Evolutionary conservation across 768 basidiomycete genomes (phyloP), one percentile per base, ranked within the genome.

Genomic region (Terana coerulea): DNA sequence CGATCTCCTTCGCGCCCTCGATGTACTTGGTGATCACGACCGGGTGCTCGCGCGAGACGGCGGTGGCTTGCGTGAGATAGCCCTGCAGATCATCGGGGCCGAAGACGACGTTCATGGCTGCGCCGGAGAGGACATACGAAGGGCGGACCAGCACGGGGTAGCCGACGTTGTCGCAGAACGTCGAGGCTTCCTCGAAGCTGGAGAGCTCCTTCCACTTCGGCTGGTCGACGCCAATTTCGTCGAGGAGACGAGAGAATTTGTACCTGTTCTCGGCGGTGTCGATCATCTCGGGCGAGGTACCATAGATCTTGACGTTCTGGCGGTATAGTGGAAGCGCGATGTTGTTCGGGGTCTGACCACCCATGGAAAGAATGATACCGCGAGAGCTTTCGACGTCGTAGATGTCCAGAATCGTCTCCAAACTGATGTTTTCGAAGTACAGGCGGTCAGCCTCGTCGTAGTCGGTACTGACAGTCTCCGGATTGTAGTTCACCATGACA

Each of bases 401-500:
- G 62, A 99, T 95, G 65, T 99, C 95, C 34, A 99, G 77, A 53
- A 99, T 92, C 2, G 93, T 88, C 73, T 99, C 95, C 63, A 98
- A 72, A 59, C 87, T 88, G 76, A 99, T 98, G 67, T 95, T 98
- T 73, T 99, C 97, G 67, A 99, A 99, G 76, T 98, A 99, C 24
- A 99, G 78, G 25, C 95, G 83, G 66, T 99, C 95, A 24, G 95
- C 95, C 64, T 98, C 95, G 71, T 98, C 97, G 70, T 98, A 98
- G 69, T 98, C 95, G 28, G 97, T 98, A 63, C 90, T 93, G 68
- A 99, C 97, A 1, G 97, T 99, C 74, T 98, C 95, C 12, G 95
- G 97, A 69, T 99, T 98, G 72, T 98, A 98, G 74, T 99, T 98
- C 74, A 98, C 89, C 95, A 98, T 99, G 69, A 98, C 83, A 3